These are phyloP conservation scores for Xylaria hypoxylon DNA, from an alignment of 2,329 filamentous ascomycete genomes.

Conservation along the genomic window DNA sequence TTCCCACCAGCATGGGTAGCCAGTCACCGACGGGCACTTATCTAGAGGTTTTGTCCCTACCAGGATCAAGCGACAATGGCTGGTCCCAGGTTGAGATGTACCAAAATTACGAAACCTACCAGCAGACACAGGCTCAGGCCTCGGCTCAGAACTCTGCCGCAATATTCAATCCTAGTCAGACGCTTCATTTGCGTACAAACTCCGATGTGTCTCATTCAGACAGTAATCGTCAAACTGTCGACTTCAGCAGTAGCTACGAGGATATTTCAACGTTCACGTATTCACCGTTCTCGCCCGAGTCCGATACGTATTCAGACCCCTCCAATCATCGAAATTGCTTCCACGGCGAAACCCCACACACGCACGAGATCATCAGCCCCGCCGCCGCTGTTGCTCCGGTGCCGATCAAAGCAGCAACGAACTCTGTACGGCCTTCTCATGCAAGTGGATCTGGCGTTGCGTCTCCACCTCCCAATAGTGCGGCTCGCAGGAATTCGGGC, in stretches of 20 bases:
- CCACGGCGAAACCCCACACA: slow-evolving; percentile 65
- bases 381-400: slow-evolving; percentile 75
- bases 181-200: slow-evolving; percentile 85
- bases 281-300: slow-evolving; percentile 85
- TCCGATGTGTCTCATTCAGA: slow-evolving; percentile 87
- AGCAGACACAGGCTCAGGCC: slow-evolving; percentile 61
- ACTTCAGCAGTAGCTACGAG: slow-evolving; percentile 81
- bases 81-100: slow-evolving; percentile 86
- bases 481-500: slow-evolving; percentile 74
- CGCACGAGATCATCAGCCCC: slow-evolving; percentile 72
- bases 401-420: slow-evolving; percentile 72
- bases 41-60: slow-evolving; percentile 85
- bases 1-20: slow-evolving; percentile 60
- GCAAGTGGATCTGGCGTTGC: slow-evolving; percentile 70
- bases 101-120: slow-evolving; percentile 76
- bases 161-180: slow-evolving; percentile 93
- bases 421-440: slow-evolving; percentile 70
- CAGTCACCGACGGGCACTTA: slow-evolving; percentile 83
- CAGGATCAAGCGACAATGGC: slow-evolving; percentile 85
- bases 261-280: slow-evolving; percentile 77
- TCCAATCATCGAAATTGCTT: slow-evolving; percentile 71
- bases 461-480: slow-evolving; percentile 69
- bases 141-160: slow-evolving; percentile 68
- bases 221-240: slow-evolving; percentile 68
- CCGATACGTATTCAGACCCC: slow-evolving; percentile 77